A percentile compares a stretch with the other conserved stretches of the same genome.
Conservation (phyloP, 768 basidiomycete genomes). For the Tylopilus sp. region DNA sequence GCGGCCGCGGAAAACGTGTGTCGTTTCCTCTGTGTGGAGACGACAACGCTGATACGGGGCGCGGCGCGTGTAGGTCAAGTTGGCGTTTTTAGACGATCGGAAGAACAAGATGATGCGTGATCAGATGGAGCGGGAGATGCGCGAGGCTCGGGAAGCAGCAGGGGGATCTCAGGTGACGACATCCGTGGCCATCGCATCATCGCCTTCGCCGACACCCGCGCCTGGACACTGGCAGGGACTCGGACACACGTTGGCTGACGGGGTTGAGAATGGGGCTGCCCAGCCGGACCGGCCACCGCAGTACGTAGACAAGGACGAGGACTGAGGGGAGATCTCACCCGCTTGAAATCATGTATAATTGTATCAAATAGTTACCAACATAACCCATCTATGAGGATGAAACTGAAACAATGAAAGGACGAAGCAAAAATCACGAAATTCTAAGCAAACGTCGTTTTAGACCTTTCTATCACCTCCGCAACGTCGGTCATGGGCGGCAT, state of each 20-base stretch:
- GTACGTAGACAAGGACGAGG: too few relatives aligned
- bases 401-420: too few relatives aligned
- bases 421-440: neutral
- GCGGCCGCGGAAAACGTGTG: slow-evolving; percentile 55
- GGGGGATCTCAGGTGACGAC: neutral
- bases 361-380: slow-evolving; percentile 5
- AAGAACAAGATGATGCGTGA: slow-evolving; percentile 52
- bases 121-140: slow-evolving; percentile 53
- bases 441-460: slow-evolving; percentile 5
- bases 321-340: slow-evolving; percentile 3
- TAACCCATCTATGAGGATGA: neutral
- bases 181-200: neutral
- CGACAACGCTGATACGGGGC: too few relatives aligned
- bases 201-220: slow-evolving; percentile 14
- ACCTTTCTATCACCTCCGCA: slow-evolving; percentile 14
- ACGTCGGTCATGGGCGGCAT: slow-evolving; percentile 25
- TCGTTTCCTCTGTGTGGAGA: neutral
- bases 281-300: slow-evolving; percentile 18
- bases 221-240: too few relatives aligned
- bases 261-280: slow-evolving; percentile 6
- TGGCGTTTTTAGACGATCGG: slow-evolving; percentile 79
- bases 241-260: slow-evolving; percentile 19
- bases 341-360: neutral
- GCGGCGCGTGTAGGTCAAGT: slow-evolving; percentile 51
- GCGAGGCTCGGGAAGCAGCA: slow-evolving; percentile 37